A percentile compares a stretch with the other conserved stretches of the same genome.
These are phyloP conservation scores for Pleurotus ostreatus DNA, from an alignment of 768 basidiomycete species.

Conservation along the genomic window DNA sequence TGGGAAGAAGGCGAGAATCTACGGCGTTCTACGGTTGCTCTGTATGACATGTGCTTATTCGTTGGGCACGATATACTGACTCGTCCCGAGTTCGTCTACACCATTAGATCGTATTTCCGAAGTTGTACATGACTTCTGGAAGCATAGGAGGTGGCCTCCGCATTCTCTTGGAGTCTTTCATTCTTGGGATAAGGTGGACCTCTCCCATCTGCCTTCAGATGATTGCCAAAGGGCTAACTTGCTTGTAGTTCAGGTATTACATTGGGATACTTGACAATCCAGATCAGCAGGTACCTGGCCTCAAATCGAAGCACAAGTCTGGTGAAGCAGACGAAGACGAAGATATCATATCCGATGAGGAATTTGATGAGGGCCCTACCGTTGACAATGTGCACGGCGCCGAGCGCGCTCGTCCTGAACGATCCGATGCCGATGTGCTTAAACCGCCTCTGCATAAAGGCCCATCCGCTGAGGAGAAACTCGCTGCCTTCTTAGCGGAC, in stretches of 20 bases:
- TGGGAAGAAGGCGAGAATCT: conserved; percentile 63
- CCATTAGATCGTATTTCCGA: conserved; percentile 54
- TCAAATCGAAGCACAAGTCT: conserved; percentile 26
- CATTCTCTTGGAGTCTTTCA: not conserved
- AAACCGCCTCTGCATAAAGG: conserved; percentile 15
- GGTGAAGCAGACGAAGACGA: conserved; percentile 22
- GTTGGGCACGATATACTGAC: no score
- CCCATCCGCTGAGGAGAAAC: conserved; percentile 29
- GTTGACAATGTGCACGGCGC: conserved; percentile 21
- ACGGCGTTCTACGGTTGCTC: conserved; percentile 40
- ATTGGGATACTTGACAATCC: conserved; percentile 48
- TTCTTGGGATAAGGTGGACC: conserved; percentile 49
- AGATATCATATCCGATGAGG: conserved; percentile 31
- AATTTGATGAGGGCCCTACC: conserved; percentile 23
- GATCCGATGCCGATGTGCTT: conserved; percentile 10
- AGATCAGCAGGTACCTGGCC: conserved; percentile 32
- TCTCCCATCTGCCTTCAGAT: not conserved
- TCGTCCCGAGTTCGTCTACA: conserved; percentile 31
- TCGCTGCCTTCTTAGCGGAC: conserved; percentile 54
- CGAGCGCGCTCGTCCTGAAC: conserved; percentile 2
- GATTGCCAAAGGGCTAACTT: not conserved
- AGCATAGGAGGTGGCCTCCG: conserved; percentile 35
- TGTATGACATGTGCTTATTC: conserved; percentile 32
- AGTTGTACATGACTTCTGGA: conserved; percentile 55
- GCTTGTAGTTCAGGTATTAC: conserved; percentile 54